Evolutionary conservation across 805 yeast species (phyloP).

Genomic region (Scheffersomyces spartinae): DNA sequence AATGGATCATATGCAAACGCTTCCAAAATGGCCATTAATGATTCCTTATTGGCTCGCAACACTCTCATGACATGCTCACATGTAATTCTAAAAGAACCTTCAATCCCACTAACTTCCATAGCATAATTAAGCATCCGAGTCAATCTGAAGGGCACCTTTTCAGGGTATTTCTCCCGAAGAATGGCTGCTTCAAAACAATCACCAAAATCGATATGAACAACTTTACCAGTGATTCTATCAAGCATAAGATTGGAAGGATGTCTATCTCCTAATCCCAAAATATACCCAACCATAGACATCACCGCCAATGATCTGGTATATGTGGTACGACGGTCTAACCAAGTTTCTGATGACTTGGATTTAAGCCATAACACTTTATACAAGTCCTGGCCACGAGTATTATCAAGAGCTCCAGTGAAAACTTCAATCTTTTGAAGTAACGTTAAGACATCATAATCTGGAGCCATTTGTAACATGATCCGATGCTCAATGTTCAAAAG

Average conservation of each 20-base stretch:
- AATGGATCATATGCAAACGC: constrained; percentile 98
- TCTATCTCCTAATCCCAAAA: constrained; percentile 92
- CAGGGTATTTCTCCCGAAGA: constrained; percentile 92
- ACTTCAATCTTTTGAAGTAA: constrained; percentile 90
- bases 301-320: constrained; percentile 94
- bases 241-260: constrained; percentile 97
- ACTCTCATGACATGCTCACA: constrained; percentile 97
- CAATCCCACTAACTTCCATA: constrained; percentile 98
- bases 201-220: constrained; percentile 95
- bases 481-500: constrained; percentile 87
- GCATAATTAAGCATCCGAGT: constrained; percentile 97
- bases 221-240: constrained; percentile 89
- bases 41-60: constrained; percentile 85
- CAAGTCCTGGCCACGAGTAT: constrained; percentile 91
- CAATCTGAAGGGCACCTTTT: constrained; percentile 92
- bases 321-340: constrained; percentile 95
- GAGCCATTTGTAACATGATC: constrained; percentile 96
- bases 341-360: constrained; percentile 90
- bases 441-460: constrained; percentile 85
- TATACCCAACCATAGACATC: constrained; percentile 98
- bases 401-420: constrained; percentile 89
- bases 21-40: constrained; percentile 93
- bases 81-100: constrained; percentile 92
- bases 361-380: constrained; percentile 95
- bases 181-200: constrained; percentile 99